A percentile compares a stretch with the other conserved stretches of the same genome.
Evolutionary conservation across 805 yeast species (phyloP).

Genomic region (Cyberlindnera maritima): DNA sequence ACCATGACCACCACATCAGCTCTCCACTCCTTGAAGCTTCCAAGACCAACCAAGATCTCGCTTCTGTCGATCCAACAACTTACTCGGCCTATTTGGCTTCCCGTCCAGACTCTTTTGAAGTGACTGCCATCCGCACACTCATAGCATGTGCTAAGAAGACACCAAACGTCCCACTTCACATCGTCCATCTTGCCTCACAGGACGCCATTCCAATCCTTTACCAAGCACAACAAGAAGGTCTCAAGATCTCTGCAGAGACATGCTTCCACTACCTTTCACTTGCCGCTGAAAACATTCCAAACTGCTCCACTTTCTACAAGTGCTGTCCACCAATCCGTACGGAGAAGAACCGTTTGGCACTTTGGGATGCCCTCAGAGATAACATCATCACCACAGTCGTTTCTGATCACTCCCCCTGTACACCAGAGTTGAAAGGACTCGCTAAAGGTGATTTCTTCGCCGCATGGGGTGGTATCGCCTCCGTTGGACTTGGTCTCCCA

Average conservation of each 20-base stretch:
- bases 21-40: conserved; percentile 45
- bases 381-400: conserved; percentile 80
- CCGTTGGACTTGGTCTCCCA: conserved; percentile 89
- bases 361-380: conserved; percentile 75
- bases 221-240: conserved; percentile 54
- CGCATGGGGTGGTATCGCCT: conserved; percentile 96
- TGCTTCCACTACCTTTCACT: conserved; percentile 89
- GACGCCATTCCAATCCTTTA: conserved; percentile 74
- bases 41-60: conserved; percentile 37
- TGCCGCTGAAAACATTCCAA: conserved; percentile 72
- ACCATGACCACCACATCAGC: conserved; percentile 26
- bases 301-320: conserved; percentile 79
- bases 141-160: conserved; percentile 55
- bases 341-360: conserved; percentile 60
- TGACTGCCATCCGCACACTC: conserved; percentile 75
- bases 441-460: conserved; percentile 82
- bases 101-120: conserved; percentile 86
- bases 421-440: conserved; percentile 82
- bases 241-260: conserved; percentile 83
- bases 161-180: conserved; percentile 72
- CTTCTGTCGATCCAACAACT: conserved; percentile 27
- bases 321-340: conserved; percentile 95
- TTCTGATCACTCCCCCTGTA: conserved; percentile 95
- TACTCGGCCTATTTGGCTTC: conserved; percentile 46
- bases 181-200: conserved; percentile 86